phyloP scores from a whole-genome alignment of 441 rosid species.

The Gossypium aridum region DNA sequence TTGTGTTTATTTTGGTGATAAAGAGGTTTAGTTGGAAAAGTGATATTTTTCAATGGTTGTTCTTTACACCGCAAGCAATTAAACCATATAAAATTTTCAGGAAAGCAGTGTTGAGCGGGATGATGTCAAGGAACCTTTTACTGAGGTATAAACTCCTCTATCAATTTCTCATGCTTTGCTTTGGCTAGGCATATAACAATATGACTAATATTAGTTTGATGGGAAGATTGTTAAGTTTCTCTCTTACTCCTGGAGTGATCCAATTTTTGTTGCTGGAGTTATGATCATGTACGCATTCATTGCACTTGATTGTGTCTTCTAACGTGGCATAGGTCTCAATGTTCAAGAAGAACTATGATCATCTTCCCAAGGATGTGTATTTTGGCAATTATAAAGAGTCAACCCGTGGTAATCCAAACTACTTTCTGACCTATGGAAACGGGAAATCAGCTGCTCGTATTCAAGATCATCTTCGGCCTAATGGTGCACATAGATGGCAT shows the following conservation, averaged over 20 bases:
- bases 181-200: neutral
- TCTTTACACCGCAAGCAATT: slow-evolving; percentile 7
- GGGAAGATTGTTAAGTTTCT: slow-evolving; percentile 1
- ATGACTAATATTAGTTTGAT: neutral
- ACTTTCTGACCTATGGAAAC: slow-evolving; percentile 85
- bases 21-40: slow-evolving; percentile 2
- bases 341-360: slow-evolving; percentile 89
- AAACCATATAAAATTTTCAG: slow-evolving; percentile 34
- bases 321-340: slow-evolving; percentile 58
- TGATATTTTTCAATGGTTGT: slow-evolving; percentile 12
- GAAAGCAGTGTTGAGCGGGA: slow-evolving; percentile 88
- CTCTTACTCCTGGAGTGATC: neutral
- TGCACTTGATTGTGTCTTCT: neutral
- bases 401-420: slow-evolving; percentile 83
- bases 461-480: slow-evolving; percentile 82
- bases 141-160: slow-evolving; percentile 44
- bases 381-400: slow-evolving; percentile 80
- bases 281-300: neutral
- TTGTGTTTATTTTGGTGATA: neutral
- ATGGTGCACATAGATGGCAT: slow-evolving; percentile 98
- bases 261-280: neutral
- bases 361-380: slow-evolving; percentile 77
- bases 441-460: slow-evolving; percentile 92
- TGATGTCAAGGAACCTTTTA: slow-evolving; percentile 78
- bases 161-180: slow-evolving; percentile 4